Evolutionary conservation across 148 eudicot species (phyloP), one percentile per base, ranked within the genome.

Genomic region (Simmondsia chinensis): DNA sequence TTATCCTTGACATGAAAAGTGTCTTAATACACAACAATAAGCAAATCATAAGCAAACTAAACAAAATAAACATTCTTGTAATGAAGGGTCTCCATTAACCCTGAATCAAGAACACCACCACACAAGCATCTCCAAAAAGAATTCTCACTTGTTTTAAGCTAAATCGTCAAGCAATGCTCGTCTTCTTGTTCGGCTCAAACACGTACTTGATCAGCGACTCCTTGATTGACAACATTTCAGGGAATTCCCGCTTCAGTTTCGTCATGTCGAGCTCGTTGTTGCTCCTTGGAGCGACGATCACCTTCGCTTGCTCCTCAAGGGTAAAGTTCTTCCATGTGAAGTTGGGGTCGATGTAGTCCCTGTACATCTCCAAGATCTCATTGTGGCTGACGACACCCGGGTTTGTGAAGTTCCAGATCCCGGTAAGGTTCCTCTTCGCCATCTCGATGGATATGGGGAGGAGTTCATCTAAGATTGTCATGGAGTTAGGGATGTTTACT

Each of bases 291-390:
- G 94, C 94, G 18, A 83, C 79, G 10, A 80, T 74, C 42, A 84
- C 94, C 73, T 79, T 76, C 20, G 87, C 87, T 64, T 84, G 94
- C 73, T 79, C 94, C 43, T 79, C 94, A 6, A 84, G 64, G 9
- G 77, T 84, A 74, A 84, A 84, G 61, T 84, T 84, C 5, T 54
- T 33, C 74, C 74, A 84, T 25, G 45, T 71, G 61, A 66, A 84
- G 14, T 17, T 50, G 9, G 88, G 84, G 50, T 84, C 73, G 4
- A 69, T 63, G 61, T 63, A 69, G n/a, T 69, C 54, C 65, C 53
- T 69, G 69, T 69, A 69, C 74, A 69, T 69, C 54, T 69, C 74
- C 5, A 69, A 59, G n/a, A 69, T 57, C 64, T 69, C 74, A 9
- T 69, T 69, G 61, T 69, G 74, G 61, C 69, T 63, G 10, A 69